Percentiles rank a stretch among this genome's conserved stretches.
Evolutionary conservation across 176 grass and related monocot species (phyloP).

Genomic region (Miscanthus lutarioriparius): DNA sequence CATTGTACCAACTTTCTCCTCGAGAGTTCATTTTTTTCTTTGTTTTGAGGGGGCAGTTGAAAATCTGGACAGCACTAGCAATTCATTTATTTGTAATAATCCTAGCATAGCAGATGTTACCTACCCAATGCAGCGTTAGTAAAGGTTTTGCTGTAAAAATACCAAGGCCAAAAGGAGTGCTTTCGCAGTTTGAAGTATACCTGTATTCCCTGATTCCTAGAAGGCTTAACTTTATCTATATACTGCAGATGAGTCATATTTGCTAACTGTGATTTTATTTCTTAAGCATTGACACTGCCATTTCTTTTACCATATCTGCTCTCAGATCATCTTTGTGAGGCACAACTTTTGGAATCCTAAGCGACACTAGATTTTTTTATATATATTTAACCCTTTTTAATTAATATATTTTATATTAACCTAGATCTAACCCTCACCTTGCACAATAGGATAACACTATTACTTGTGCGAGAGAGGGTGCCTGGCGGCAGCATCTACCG

Average conservation of each 20-base stretch:
- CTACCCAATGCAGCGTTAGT: slow-evolving; percentile 26
- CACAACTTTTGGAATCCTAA: background rate
- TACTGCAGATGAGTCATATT: background rate
- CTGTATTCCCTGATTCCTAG: background rate
- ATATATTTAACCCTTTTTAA: too few species aligned
- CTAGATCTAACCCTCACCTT: too few species aligned
- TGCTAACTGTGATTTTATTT: background rate
- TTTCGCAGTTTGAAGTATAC: slow-evolving; percentile 4
- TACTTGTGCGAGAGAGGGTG: too few species aligned
- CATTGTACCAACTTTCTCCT: slow-evolving; percentile 19
- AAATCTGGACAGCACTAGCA: slow-evolving; percentile 8
- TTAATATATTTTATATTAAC: too few species aligned
- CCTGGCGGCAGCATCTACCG: too few species aligned
- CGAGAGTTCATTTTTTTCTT: slow-evolving; percentile 25
- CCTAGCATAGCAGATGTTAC: slow-evolving; percentile 1
- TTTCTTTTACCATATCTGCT: background rate
- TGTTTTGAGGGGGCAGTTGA: background rate
- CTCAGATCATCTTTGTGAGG: background rate
- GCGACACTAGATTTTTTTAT: background rate
- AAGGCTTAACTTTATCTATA: background rate
- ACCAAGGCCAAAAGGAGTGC: slow-evolving; percentile 4
- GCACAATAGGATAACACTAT: too few species aligned
- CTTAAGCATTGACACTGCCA: background rate
- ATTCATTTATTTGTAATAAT: slow-evolving; percentile 36
- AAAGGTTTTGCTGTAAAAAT: slow-evolving; percentile 40